Base-by-base conservation (phyloP, 225 moss, liverwort and hornwort genomes). In the Thuidium tamariscinum region DNA sequence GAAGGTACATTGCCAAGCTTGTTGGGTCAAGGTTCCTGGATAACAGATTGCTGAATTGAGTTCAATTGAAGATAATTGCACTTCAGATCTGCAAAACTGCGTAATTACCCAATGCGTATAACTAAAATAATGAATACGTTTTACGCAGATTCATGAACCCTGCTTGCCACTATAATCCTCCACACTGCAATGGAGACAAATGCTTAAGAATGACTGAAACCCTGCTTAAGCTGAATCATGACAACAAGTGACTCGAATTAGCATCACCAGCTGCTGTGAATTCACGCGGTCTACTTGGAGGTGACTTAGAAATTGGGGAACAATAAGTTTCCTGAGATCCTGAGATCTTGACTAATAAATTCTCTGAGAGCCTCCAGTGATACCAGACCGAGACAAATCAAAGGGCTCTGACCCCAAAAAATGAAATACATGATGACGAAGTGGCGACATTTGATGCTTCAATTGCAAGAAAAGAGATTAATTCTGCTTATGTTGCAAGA, bases 401-500 rank as follows among this genome's bases (percentile, higher is more conserved):
- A 77, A 57, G 68, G 68, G 74, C 68, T 68, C 4, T 6, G 54
- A 52, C 32, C 60, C 27, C 3, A 21, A 46, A 86, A 54, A 74
- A 46, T 68, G 79, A 54, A 83, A 36, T 51, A 60, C 54, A 79
- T 44, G 68, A 79, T 51, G n/a, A 32, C 19, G 67, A 16, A 34
- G 80, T 51, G 52, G 46, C 65, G 37, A 34, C 60, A 59, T 64
- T 79, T 44, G 54, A 79, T 65, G 52, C 71, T 72, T 56, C 56
- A 56, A 7, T 56, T 82, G 69, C 78, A 66, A 32, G 64, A 22
- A 62, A 30, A 30, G 32, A 82, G 11, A 11, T n/a, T n/a, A n/a
- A n/a, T 32, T 68, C 71, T 77, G 64, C 70, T 87, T 77, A 91
- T 44, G 86, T 90, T 72, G 90, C 83, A 36, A 91, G 84, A 85